A percentile compares a stretch with the other conserved stretches of the same genome.
phyloP scores from a whole-genome alignment of 129 eudicot genomes.

The Kitagawia praeruptora region DNA sequence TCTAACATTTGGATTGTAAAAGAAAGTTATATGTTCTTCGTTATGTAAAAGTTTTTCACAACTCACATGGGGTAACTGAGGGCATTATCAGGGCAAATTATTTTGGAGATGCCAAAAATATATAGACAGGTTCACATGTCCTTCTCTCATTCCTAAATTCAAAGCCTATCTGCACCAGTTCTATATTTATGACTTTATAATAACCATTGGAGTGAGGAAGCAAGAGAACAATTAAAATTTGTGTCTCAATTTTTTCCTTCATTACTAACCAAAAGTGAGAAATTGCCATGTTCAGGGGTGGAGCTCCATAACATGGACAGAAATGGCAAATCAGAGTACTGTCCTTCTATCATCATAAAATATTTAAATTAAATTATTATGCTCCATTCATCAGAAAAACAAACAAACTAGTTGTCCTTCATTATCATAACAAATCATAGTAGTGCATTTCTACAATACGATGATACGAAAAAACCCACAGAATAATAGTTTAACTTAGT shows the following conservation, averaged over 20 bases:
- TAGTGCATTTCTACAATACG: too few relatives aligned
- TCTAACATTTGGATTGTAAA: too few relatives aligned
- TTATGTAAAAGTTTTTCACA: too few relatives aligned
- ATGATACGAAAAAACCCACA: too few relatives aligned
- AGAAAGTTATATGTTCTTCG: slow-evolving; percentile 74
- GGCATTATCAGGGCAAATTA: slow-evolving; percentile 81
- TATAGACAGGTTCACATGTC: slow-evolving; percentile 61
- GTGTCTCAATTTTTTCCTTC: background rate
- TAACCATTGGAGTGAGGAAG: slow-evolving; percentile 25
- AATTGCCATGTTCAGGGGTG: background rate
- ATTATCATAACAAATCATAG: too few relatives aligned
- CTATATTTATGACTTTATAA: background rate
- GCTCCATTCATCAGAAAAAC: too few relatives aligned
- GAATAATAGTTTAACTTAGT: too few relatives aligned
- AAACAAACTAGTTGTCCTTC: too few relatives aligned
- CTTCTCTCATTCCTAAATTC: background rate
- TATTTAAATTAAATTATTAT: too few relatives aligned
- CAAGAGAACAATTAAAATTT: background rate
- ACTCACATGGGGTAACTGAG: too few relatives aligned
- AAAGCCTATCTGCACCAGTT: background rate
- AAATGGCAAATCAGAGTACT: too few relatives aligned
- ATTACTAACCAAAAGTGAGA: background rate
- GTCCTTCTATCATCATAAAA: too few relatives aligned
- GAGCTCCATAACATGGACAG: background rate
- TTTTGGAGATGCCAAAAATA: slow-evolving; percentile 52